A percentile compares a stretch with the other conserved stretches of the same genome.
phyloP scores from a whole-genome alignment of 2,329 filamentous ascomycete genomes.

The Colletotrichum eleusines region DNA sequence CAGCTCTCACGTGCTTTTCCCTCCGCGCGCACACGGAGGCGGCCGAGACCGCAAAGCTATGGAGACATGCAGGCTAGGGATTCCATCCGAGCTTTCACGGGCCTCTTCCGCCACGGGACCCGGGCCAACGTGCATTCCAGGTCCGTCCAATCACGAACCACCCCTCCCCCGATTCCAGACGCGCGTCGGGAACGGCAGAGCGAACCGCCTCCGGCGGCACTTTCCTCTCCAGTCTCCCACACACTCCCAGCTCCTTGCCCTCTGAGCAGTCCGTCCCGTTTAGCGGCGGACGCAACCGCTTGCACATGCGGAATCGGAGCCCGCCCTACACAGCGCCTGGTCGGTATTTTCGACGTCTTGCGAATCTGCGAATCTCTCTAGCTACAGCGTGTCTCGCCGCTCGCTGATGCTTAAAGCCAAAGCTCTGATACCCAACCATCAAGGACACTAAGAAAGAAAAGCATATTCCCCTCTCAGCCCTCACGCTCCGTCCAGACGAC shows the following conservation, averaged over 20 bases:
- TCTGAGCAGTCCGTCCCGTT: neutral
- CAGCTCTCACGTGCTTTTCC: neutral
- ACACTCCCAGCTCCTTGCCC: neutral
- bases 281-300: neutral
- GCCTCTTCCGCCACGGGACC: neutral
- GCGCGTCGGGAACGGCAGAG: slow-evolving; percentile 14
- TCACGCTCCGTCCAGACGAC: neutral
- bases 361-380: neutral
- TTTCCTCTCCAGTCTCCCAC: neutral
- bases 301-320: too few relatives aligned
- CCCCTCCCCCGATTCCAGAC: neutral
- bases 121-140: slow-evolving; percentile 20
- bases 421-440: neutral
- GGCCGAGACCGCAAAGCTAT: neutral
- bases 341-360: neutral
- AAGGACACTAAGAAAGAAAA: slow-evolving; percentile 12
- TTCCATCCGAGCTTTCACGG: slow-evolving; percentile 7
- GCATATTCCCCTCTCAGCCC: neutral
- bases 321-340: neutral
- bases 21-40: too few relatives aligned
- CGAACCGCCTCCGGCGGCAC: neutral
- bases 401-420: neutral
- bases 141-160: slow-evolving; percentile 1
- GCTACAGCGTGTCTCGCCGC: neutral
- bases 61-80: neutral